Base-by-base conservation (phyloP, 2,329 filamentous ascomycete species). In the Aspergillus sergii region DNA sequence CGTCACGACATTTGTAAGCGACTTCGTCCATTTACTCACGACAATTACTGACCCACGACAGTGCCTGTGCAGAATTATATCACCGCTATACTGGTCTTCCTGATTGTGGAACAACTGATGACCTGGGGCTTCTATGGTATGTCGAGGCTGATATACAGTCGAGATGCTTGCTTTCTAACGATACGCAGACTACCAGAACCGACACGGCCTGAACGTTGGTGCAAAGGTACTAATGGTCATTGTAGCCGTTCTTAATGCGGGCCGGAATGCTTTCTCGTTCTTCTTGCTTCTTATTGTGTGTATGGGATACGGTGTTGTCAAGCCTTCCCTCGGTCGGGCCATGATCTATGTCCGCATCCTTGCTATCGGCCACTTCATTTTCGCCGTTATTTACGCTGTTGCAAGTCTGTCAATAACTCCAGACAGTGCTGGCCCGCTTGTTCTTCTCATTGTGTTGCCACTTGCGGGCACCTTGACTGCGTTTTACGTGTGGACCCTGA, bases 301-400 rank as follows among this genome's bases (percentile, higher is more conserved):
- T 79, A 99, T 99, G 95, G 95, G 95, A 36, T 99, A 99, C 72
- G 95, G 95, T 71, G 96, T 99, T 28, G 96, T 99, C 69, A 98
- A 98, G 81, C 91, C 90, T 2, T 93, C 91, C 2, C 86, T 99
- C 5, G 95, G 95, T 62, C 91, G 90, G 73, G 94, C 93, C 14
- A 99, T 99, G 95, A 88, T 94, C 68, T 94, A 92, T 72, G 94
- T 97, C 50, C 92, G 95, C 64, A 91, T 91, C 81, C 87, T 99
- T 21, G 95, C 95, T 19, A 90, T 94, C 66, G 92, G 90, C 2
- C 95, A 99, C 79, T 99, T 99, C 74, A 83, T 96, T 58, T 99
- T 99, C 72, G 95, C 94, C 26, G 87, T 98, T 64, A 90, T 97
- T 45, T 99, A 99, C 75, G 91, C 94, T 14, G 86, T 98, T 66